phyloP scores from a whole-genome alignment of 495 filamentous ascomycete genomes.

The Penicillium steckii region DNA sequence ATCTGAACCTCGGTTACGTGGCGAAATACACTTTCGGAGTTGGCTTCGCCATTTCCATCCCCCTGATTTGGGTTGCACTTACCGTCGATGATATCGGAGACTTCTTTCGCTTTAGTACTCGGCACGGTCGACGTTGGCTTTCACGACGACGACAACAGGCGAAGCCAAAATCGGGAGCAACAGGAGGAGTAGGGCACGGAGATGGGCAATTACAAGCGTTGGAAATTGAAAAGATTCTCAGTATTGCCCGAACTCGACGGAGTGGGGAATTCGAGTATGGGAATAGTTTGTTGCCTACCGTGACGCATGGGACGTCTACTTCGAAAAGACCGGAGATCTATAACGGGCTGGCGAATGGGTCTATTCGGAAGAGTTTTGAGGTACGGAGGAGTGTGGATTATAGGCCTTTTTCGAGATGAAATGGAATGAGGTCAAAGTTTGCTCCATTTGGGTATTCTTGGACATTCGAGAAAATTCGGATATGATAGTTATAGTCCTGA shows the following conservation, averaged over 20 bases:
- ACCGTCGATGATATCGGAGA: conserved; percentile 55
- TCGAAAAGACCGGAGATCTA: conserved; percentile 11
- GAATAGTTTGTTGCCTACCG: conserved; percentile 32
- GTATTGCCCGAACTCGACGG: conserved; percentile 22
- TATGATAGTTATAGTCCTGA: neutral
- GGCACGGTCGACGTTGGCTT: conserved; percentile 29
- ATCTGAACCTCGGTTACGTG: conserved; percentile 55
- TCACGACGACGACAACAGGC: conserved; percentile 8
- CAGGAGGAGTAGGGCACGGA: neutral
- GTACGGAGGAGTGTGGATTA: conserved; percentile 20
- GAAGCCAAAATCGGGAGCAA: neutral
- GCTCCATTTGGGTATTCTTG: too few relatives aligned
- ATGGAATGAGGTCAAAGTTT: conserved; percentile 14
- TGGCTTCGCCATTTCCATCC: conserved; percentile 64
- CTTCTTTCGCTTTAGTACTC: conserved; percentile 28
- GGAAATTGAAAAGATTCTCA: conserved; percentile 36
- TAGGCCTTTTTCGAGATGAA: conserved; percentile 15
- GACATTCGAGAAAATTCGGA: too few relatives aligned
- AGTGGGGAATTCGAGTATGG: conserved; percentile 34
- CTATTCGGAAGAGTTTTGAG: conserved; percentile 18
- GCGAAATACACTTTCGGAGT: conserved; percentile 66
- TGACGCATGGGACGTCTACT: conserved; percentile 25
- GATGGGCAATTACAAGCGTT: conserved; percentile 10
- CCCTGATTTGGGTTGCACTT: conserved; percentile 58
- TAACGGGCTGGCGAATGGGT: conserved; percentile 9